A percentile compares a stretch with the other conserved stretches of the same genome.
Conservation (phyloP, 805 yeast species). For the Candida palmyrensis region DNA sequence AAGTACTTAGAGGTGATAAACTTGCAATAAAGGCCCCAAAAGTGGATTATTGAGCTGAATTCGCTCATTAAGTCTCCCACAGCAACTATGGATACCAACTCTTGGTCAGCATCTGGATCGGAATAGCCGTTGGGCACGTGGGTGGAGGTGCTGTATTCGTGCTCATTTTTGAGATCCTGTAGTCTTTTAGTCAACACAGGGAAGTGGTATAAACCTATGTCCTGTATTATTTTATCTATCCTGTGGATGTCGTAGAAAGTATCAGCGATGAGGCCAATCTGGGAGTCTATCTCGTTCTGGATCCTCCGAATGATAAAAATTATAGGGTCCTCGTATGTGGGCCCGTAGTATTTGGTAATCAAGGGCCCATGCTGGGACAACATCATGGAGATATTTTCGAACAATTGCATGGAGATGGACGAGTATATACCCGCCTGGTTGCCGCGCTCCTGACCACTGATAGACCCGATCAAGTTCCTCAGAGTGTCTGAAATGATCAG, state of each 20-base stretch:
- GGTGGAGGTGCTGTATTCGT: too few species aligned
- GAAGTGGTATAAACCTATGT: conserved; percentile 46
- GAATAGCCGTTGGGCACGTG: too few species aligned
- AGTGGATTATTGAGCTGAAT: conserved; percentile 68
- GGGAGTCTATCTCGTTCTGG: conserved; percentile 89
- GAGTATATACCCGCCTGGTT: conserved; percentile 50
- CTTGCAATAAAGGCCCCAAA: conserved; percentile 78
- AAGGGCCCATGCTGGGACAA: conserved; percentile 82
- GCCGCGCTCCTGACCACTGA: conserved; percentile 11
- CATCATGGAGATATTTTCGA: conserved; percentile 81
- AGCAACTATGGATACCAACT: conserved; percentile 49
- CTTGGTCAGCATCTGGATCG: conserved; percentile 26
- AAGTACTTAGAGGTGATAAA: conserved; percentile 70
- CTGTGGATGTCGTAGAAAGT: conserved; percentile 74
- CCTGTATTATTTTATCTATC: conserved; percentile 50
- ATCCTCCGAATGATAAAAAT: conserved; percentile 63
- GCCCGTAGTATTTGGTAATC: conserved; percentile 59
- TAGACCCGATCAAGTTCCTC: conserved; percentile 53
- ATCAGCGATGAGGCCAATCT: conserved; percentile 82
- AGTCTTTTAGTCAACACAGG: conserved; percentile 17
- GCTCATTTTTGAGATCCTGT: conserved; percentile 7
- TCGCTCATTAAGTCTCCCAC: conserved; percentile 68
- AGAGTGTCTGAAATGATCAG: conserved; percentile 77
- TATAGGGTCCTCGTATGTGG: conserved; percentile 53
- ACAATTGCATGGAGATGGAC: conserved; percentile 57